Conservation (phyloP, 345 rosid species). For the Clausena lansium region DNA sequence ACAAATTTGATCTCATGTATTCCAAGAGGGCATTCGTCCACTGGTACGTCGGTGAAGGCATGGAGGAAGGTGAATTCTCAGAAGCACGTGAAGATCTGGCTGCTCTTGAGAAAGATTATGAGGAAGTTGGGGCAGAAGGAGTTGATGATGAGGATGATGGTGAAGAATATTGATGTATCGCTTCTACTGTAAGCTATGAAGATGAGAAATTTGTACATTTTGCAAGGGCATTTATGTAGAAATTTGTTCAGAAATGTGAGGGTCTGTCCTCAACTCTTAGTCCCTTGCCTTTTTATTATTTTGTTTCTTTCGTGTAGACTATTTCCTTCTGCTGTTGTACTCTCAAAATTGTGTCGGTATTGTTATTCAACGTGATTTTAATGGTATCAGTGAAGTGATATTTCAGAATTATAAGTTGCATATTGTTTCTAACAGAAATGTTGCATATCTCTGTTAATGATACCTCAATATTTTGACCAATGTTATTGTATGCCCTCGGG, state of each 20-base stretch:
- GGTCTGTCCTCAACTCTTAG: background rate
- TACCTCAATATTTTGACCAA: background rate
- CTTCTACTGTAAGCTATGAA: background rate
- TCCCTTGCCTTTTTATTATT: background rate
- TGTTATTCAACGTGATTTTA: background rate
- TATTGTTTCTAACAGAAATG: background rate
- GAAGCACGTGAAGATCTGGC: conserved; percentile 71
- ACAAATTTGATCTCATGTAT: conserved; percentile 71
- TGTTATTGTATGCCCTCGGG: background rate
- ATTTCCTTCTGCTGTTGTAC: background rate
- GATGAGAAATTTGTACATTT: background rate
- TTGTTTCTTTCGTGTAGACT: background rate
- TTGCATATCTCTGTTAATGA: too few species aligned
- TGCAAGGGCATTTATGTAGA: background rate
- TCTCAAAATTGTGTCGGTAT: background rate
- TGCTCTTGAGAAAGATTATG: conserved; percentile 50
- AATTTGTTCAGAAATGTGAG: background rate
- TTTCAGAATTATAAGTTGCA: background rate
- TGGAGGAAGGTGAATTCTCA: conserved; percentile 76
- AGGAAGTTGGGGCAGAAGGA: conserved; percentile 68
- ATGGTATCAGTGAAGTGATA: conserved; percentile 3
- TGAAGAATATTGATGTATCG: conserved; percentile 40
- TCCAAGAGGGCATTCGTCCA: conserved; percentile 69
- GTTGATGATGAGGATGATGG: conserved; percentile 62
- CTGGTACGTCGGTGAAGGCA: conserved; percentile 74